Evolutionary conservation across 2,329 filamentous ascomycete genomes (phyloP), one percentile per base, ranked within the genome.

Genomic region (Sporothrix phasma): DNA sequence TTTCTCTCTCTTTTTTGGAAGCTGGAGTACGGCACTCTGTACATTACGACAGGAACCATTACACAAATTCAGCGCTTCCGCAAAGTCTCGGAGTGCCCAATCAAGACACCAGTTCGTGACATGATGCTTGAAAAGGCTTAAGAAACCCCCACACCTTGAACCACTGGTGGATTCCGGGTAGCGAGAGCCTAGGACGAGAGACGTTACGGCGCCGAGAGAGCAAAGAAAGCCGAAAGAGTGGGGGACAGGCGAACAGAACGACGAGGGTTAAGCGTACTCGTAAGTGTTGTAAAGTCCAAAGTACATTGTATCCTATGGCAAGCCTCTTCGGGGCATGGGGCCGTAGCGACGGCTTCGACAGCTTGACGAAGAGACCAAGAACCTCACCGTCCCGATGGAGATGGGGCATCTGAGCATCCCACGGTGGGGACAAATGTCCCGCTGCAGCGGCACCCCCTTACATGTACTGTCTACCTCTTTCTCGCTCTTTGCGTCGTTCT

Each of bases 101-200:
- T n/a, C n/a, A n/a, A n/a, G n/a, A n/a, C n/a, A n/a, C n/a, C n/a
- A 31, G 3, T 61, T 61, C 58, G 41, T 13, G 26, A 37, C 45
- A 26, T n/a, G n/a, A n/a, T 51, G 13, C 59, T 31, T 61, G 45
- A 51, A 61, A 49, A 26, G 59, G 59, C 31, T 49, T 51, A 49
- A n/a, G 13, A 37, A 24, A 54, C 17, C n/a, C n/a, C 10, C 19
- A 22, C 19, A 39, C 51, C 31, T 24, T 39, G 26, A 19, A 15
- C 49, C 31, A 39, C 10, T 39, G n/a, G 29, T 39, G 51, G 31
- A n/a, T 37, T 56, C 19, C 13, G 19, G n/a, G 37, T 39, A 56
- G 51, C 19, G 51, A 39, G 31, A 19, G 11, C 11, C 51, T 39
- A 24, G 19, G 51, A 24, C 51, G 6, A 56, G 31, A 56, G 29